These are phyloP conservation scores for Sistotremastrum suecicum DNA, from an alignment of 768 basidiomycete species.

Conservation along the genomic window DNA sequence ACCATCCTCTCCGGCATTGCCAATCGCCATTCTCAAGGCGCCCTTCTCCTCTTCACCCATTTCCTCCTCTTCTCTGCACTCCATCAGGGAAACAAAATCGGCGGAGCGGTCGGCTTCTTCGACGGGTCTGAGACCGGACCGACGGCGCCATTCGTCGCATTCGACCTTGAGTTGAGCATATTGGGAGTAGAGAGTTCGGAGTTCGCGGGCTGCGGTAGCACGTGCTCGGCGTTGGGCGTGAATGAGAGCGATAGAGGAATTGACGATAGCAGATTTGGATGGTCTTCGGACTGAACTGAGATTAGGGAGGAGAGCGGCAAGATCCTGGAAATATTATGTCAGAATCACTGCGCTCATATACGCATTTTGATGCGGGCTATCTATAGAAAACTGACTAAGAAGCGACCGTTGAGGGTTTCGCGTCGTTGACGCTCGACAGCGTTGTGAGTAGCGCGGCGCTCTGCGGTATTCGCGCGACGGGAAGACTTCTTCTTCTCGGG, in stretches of 20 bases:
- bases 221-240: slow-evolving; percentile 73
- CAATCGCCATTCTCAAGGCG: slow-evolving; percentile 7
- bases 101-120: slow-evolving; percentile 65
- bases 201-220: slow-evolving; percentile 65
- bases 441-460: slow-evolving; percentile 92
- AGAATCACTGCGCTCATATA: not conserved
- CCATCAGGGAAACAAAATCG: slow-evolving; percentile 32
- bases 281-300: slow-evolving; percentile 85
- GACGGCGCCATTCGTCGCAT: slow-evolving; percentile 86
- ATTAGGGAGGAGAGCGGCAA: slow-evolving; percentile 83
- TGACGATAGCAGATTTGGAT: slow-evolving; percentile 94
- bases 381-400: slow-evolving; percentile 43
- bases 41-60: slow-evolving; percentile 11
- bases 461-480: slow-evolving; percentile 89
- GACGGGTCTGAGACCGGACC: slow-evolving; percentile 52
- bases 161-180: slow-evolving; percentile 79
- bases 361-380: not conserved
- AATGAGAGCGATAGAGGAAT: slow-evolving; percentile 84
- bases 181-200: slow-evolving; percentile 67
- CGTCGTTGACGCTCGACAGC: slow-evolving; percentile 89
- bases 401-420: slow-evolving; percentile 86
- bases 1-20: not conserved
- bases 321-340: slow-evolving; percentile 40
- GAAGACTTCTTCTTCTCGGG: slow-evolving; percentile 67
- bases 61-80: slow-evolving; percentile 10